Conservation (phyloP, 257 asterid genomes). For the Mentha longifolia region DNA sequence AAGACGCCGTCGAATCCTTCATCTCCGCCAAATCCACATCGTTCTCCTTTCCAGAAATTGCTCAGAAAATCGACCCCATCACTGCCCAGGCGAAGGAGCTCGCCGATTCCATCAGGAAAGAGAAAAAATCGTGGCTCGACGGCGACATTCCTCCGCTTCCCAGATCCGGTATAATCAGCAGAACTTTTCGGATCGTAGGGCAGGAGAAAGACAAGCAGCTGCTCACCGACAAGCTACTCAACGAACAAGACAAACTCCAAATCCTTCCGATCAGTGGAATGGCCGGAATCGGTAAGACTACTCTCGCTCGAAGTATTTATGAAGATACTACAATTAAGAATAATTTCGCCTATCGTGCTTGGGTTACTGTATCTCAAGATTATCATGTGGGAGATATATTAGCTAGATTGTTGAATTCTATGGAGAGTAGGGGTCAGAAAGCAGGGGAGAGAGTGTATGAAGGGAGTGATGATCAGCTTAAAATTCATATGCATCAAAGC, state of each 20-base stretch:
- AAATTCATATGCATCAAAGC: neutral
- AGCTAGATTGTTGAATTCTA: slow-evolving; percentile 22
- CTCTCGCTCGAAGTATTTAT: slow-evolving; percentile 37
- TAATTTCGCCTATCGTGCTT: slow-evolving; percentile 28
- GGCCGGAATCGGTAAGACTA: slow-evolving; percentile 38
- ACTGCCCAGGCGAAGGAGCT: too few species aligned
- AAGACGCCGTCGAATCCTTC: too few species aligned
- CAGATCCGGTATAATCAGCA: too few species aligned
- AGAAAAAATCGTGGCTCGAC: too few species aligned
- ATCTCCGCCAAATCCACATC: too few species aligned
- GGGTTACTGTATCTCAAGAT: slow-evolving; percentile 38
- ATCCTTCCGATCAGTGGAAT: slow-evolving; percentile 28
- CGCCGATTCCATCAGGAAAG: too few species aligned
- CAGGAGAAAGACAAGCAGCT: slow-evolving; percentile 7
- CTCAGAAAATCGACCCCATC: too few species aligned
- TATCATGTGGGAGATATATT: slow-evolving; percentile 13
- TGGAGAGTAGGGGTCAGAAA: slow-evolving; percentile 3
- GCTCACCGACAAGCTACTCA: neutral
- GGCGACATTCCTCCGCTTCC: too few species aligned
- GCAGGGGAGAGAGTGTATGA: slow-evolving; percentile 8
- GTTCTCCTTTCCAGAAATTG: too few species aligned
- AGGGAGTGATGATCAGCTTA: neutral
- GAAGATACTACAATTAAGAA: neutral
- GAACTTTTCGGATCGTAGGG: too few species aligned
- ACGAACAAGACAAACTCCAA: neutral